These are phyloP conservation scores for Paralagenidium karlingii DNA, from an alignment of 352 stramenopile species.

Conservation along the genomic window DNA sequence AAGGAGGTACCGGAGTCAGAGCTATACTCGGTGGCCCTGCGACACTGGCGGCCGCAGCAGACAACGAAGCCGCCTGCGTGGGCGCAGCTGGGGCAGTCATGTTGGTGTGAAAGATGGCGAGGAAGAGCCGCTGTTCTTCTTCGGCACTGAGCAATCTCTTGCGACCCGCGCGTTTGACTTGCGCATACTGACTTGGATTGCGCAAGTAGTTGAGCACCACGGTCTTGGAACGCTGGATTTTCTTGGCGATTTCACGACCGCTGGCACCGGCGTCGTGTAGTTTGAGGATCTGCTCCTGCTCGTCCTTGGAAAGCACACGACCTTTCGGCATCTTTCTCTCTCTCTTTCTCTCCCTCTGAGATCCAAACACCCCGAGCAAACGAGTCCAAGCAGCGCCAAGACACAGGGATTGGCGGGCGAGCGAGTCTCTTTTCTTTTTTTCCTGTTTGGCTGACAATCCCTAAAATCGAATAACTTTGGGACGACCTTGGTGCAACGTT, in stretches of 20 bases:
- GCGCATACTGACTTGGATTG: conserved; percentile 24
- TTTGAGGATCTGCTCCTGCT: conserved; percentile 30
- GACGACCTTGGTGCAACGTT: no score
- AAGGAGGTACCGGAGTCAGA: no score
- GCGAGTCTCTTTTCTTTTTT: no score
- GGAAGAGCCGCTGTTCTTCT: conserved; percentile 25
- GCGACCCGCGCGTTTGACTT: conserved; percentile 35
- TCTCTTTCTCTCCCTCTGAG: no score
- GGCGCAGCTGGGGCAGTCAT: neutral
- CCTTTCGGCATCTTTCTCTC: conserved; percentile 27
- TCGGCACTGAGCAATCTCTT: conserved; percentile 25
- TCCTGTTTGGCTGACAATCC: no score
- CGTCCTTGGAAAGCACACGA: conserved; percentile 14
- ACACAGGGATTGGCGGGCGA: no score
- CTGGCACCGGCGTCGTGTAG: conserved; percentile 23
- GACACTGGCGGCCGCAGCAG: no score
- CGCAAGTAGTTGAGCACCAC: conserved; percentile 47
- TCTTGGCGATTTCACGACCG: conserved; percentile 32
- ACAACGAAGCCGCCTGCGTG: neutral
- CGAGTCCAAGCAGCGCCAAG: no score
- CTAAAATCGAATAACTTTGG: no score
- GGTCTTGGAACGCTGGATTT: conserved; percentile 34
- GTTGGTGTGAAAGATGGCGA: conserved; percentile 11
- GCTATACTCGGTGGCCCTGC: no score
- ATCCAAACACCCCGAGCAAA: no score